phyloP scores from a whole-genome alignment of 177 flowering plant genomes.

The Vitis hybrid region DNA sequence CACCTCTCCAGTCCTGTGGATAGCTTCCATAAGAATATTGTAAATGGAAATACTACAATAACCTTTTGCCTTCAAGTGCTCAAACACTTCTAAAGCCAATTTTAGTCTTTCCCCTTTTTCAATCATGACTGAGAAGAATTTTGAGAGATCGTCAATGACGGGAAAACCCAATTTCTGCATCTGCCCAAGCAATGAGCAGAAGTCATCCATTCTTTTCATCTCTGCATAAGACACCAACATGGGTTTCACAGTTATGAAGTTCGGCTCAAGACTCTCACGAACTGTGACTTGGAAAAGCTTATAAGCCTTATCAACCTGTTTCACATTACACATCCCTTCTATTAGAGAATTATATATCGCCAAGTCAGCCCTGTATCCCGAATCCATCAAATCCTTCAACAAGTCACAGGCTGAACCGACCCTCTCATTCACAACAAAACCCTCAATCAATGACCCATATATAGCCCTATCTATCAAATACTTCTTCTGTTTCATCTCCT shows the following conservation, averaged over 20 bases:
- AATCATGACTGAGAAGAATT: slow-evolving; percentile 58
- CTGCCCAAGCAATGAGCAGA: slow-evolving; percentile 53
- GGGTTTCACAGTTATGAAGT: slow-evolving; percentile 67
- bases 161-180: slow-evolving; percentile 56
- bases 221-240: slow-evolving; percentile 67
- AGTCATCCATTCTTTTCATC: slow-evolving; percentile 49
- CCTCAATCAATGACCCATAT: slow-evolving; percentile 69
- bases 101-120: slow-evolving; percentile 35
- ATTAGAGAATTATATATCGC: slow-evolving; percentile 74
- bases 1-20: slow-evolving; percentile 49
- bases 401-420: slow-evolving; percentile 68
- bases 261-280: slow-evolving; percentile 69
- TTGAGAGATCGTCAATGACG: slow-evolving; percentile 51
- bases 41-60: slow-evolving; percentile 55
- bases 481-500: slow-evolving; percentile 70
- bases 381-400: slow-evolving; percentile 71
- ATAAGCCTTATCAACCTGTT: slow-evolving; percentile 66
- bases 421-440: slow-evolving; percentile 70
- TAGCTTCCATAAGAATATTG: slow-evolving; percentile 70
- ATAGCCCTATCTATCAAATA: slow-evolving; percentile 79
- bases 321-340: slow-evolving; percentile 66
- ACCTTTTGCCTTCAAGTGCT: slow-evolving; percentile 51
- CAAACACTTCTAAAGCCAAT: slow-evolving; percentile 60
- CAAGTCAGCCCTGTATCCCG: slow-evolving; percentile 89
- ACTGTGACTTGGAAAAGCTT: slow-evolving; percentile 63